Percentiles rank a stretch among this genome's conserved stretches.
phyloP scores from a whole-genome alignment of 768 basidiomycete species.

The Tricholoma sp. region DNA sequence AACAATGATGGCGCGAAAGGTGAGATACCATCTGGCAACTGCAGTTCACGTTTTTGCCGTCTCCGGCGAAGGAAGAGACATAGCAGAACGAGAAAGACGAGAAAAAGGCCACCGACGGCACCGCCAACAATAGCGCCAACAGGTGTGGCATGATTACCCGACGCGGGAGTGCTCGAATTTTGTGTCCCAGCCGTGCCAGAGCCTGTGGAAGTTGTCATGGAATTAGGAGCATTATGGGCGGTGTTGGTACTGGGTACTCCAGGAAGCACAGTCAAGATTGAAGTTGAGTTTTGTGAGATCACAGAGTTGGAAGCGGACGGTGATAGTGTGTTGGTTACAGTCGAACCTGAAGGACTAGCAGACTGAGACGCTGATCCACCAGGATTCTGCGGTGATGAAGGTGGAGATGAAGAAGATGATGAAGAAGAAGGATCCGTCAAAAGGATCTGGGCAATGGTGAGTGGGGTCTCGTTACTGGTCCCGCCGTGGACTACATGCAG shows the following conservation, averaged over 20 bases:
- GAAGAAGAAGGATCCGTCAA: background rate
- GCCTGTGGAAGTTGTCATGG: background rate
- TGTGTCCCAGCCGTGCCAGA: background rate
- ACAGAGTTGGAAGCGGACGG: background rate
- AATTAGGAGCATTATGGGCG: background rate
- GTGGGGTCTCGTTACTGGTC: conserved; percentile 11
- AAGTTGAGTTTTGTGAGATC: background rate
- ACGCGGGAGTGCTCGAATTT: background rate
- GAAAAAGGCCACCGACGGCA: conserved; percentile 3
- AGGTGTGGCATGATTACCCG: background rate
- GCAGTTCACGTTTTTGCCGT: background rate
- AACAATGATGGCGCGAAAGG: background rate
- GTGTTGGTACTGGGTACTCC: background rate
- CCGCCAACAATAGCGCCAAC: conserved; percentile 9
- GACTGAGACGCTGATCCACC: background rate
- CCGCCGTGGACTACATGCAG: conserved; percentile 18
- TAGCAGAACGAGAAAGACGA: background rate
- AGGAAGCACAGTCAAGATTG: background rate
- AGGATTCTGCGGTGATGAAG: background rate
- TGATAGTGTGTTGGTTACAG: background rate
- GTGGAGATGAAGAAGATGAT: background rate
- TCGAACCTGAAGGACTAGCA: background rate
- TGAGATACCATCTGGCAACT: background rate
- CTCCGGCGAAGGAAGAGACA: background rate
- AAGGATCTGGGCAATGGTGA: conserved; percentile 13